Conservation (phyloP, 176 grass and related monocot species). For the Juncus inflexus region DNA sequence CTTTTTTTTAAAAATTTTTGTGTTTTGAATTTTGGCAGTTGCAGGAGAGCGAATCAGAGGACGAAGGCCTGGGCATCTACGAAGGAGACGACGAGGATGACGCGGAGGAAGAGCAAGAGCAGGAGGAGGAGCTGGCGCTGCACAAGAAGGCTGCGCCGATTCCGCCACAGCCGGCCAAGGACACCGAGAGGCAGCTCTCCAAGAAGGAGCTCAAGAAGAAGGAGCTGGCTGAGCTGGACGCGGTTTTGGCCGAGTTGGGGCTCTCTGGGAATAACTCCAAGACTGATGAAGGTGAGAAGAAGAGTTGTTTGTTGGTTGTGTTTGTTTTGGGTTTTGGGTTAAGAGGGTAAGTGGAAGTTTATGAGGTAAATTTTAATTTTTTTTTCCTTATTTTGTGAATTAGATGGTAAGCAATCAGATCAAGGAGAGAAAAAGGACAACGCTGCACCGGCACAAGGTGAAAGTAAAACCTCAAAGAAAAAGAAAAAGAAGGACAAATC, state of each 20-base stretch:
- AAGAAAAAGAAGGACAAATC: constrained; percentile 82
- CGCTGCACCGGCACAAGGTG: constrained; percentile 32
- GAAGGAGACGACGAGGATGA: constrained; percentile 66
- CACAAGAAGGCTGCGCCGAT: constrained; percentile 35
- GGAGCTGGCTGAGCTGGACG: constrained; percentile 92
- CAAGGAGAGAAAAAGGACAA: constrained; percentile 53
- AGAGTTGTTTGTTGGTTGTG: neutral
- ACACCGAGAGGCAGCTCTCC: constrained; percentile 88
- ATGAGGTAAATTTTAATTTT: neutral
- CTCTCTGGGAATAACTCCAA: constrained; percentile 40
- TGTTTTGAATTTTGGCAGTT: neutral
- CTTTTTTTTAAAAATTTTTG: too few relatives aligned
- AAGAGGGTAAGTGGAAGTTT: too few relatives aligned
- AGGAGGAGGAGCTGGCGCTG: constrained; percentile 43
- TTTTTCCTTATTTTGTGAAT: constrained; percentile 29
- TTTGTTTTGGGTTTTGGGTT: neutral
- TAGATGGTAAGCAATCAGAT: constrained; percentile 37
- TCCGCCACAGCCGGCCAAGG: constrained; percentile 52
- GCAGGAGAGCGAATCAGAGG: constrained; percentile 88
- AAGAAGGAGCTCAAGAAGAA: constrained; percentile 99
- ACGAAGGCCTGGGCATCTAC: constrained; percentile 73
- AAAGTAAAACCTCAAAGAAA: constrained; percentile 83
- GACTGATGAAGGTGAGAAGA: constrained; percentile 16
- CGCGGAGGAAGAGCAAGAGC: constrained; percentile 59
- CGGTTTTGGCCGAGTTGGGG: constrained; percentile 83